phyloP scores from a whole-genome alignment of 2,329 filamentous ascomycete genomes.

The Xylariaceae sp. region DNA sequence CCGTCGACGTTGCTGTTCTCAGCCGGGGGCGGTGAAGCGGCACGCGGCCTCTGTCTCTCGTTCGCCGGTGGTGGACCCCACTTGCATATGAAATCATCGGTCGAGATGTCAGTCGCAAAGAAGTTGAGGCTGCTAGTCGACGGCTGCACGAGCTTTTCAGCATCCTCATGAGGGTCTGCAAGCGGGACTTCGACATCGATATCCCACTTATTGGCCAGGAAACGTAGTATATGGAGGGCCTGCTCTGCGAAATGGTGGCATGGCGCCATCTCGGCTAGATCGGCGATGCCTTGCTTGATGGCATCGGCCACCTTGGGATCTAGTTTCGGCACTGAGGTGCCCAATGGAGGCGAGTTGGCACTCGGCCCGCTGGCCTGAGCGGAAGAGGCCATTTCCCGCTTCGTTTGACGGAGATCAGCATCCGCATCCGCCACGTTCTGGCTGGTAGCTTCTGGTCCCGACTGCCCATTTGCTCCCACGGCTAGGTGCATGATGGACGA shows the following conservation, averaged over 20 bases:
- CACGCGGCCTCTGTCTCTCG: slow-evolving; percentile 6
- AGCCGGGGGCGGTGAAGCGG: slow-evolving; percentile 10
- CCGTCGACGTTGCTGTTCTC: slow-evolving; percentile 14
- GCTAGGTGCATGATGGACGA: slow-evolving; percentile 57
- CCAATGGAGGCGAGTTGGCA: slow-evolving; percentile 12
- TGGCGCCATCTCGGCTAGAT: slow-evolving; percentile 55
- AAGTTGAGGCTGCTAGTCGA: slow-evolving; percentile 51
- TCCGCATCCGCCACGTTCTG: slow-evolving; percentile 22
- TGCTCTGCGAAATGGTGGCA: slow-evolving; percentile 58
- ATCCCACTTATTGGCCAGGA: slow-evolving; percentile 54
- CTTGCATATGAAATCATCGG: slow-evolving; percentile 43
- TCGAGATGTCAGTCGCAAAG: slow-evolving; percentile 45
- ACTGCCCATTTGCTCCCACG: slow-evolving; percentile 38
- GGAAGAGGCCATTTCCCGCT: slow-evolving; percentile 10
- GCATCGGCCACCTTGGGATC: slow-evolving; percentile 39
- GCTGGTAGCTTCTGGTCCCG: slow-evolving; percentile 17
- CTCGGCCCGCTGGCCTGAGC: slow-evolving; percentile 3
- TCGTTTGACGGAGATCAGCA: slow-evolving; percentile 12
- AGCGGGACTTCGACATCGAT: slow-evolving; percentile 44
- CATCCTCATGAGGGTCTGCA: slow-evolving; percentile 31
- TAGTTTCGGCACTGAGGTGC: slow-evolving; percentile 25
- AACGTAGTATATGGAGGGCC: slow-evolving; percentile 54
- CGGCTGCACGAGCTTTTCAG: slow-evolving; percentile 39
- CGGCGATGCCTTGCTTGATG: slow-evolving; percentile 49
- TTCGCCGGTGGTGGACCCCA: slow-evolving; percentile 34